Conservation (phyloP, 768 basidiomycete genomes). For the Pleurotus giganteus region DNA sequence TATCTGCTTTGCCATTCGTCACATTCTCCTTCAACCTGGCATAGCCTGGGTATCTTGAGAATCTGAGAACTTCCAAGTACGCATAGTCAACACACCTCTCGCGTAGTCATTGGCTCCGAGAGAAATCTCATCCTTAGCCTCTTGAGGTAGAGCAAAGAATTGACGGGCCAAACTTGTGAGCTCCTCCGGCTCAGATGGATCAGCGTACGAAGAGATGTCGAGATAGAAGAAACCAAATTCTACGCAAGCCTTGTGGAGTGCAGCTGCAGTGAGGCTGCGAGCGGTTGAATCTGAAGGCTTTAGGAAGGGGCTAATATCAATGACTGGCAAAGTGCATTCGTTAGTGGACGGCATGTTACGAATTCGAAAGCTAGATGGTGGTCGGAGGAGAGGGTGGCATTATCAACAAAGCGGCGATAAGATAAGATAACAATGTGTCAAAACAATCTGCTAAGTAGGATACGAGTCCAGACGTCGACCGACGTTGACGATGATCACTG, state of each 20-base stretch:
- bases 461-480: not conserved
- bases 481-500: conserved; percentile 20
- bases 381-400: not conserved
- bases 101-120: conserved; percentile 69
- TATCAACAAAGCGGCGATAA: not conserved
- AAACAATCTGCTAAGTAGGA: not conserved
- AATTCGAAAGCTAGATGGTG: not conserved
- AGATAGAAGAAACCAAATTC: conserved; percentile 91
- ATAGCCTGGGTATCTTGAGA: conserved; percentile 55
- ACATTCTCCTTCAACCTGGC: conserved; percentile 80
- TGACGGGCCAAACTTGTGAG: conserved; percentile 60
- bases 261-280: conserved; percentile 45
- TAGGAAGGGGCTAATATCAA: conserved; percentile 69
- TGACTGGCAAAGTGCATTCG: conserved; percentile 54
- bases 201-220: conserved; percentile 59
- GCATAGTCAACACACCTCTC: conserved; percentile 53
- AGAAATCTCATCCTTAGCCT: conserved; percentile 76
- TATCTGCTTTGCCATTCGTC: conserved; percentile 81
- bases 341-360: not conserved
- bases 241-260: conserved; percentile 71
- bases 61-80: not conserved
- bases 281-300: conserved; percentile 31
- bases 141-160: conserved; percentile 73
- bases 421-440: conserved; percentile 4
- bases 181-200: conserved; percentile 59